phyloP scores from a whole-genome alignment of 2,329 filamentous ascomycete genomes.

The Paramyrothecium sp. region DNA sequence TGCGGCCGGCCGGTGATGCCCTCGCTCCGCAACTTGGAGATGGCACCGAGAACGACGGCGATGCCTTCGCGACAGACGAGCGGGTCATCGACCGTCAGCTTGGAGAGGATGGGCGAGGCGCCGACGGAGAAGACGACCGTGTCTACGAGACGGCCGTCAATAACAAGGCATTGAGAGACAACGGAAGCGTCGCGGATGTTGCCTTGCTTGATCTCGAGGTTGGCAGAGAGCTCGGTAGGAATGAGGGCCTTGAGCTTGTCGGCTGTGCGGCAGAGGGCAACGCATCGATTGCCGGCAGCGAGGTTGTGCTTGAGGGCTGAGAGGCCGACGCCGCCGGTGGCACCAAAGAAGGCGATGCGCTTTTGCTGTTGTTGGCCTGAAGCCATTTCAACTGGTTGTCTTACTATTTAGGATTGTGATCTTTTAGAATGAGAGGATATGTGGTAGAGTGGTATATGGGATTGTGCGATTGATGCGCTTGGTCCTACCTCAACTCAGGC shows the following conservation, averaged over 20 bases:
- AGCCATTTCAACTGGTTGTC: neutral
- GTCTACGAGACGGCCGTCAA: slow-evolving; percentile 36
- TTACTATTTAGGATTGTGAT: neutral
- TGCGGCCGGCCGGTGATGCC: slow-evolving; percentile 27
- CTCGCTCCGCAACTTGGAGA: slow-evolving; percentile 25
- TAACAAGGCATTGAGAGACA: slow-evolving; percentile 34
- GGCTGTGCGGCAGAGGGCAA: slow-evolving; percentile 49
- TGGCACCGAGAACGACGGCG: slow-evolving; percentile 36
- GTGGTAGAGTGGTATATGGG: too few species aligned
- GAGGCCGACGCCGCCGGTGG: slow-evolving; percentile 48
- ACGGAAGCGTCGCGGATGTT: slow-evolving; percentile 41
- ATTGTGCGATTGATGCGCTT: too few species aligned
- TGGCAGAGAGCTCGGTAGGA: slow-evolving; percentile 23
- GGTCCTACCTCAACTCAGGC: too few species aligned
- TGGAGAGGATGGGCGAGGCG: slow-evolving; percentile 25
- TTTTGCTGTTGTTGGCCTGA: slow-evolving; percentile 13
- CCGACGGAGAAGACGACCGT: slow-evolving; percentile 49
- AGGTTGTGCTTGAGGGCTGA: slow-evolving; percentile 44
- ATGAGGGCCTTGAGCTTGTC: slow-evolving; percentile 42
- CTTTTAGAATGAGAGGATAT: too few species aligned
- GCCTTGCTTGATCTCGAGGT: slow-evolving; percentile 44
- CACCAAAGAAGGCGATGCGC: slow-evolving; percentile 52
- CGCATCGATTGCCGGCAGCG: slow-evolving; percentile 42
- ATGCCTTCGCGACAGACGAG: slow-evolving; percentile 47
- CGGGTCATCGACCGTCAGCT: slow-evolving; percentile 40